A percentile compares a stretch with the other conserved stretches of the same genome.
These are phyloP conservation scores for Tolypocladium nubicola DNA, from an alignment of 2,329 filamentous ascomycete genomes.

Conservation along the genomic window DNA sequence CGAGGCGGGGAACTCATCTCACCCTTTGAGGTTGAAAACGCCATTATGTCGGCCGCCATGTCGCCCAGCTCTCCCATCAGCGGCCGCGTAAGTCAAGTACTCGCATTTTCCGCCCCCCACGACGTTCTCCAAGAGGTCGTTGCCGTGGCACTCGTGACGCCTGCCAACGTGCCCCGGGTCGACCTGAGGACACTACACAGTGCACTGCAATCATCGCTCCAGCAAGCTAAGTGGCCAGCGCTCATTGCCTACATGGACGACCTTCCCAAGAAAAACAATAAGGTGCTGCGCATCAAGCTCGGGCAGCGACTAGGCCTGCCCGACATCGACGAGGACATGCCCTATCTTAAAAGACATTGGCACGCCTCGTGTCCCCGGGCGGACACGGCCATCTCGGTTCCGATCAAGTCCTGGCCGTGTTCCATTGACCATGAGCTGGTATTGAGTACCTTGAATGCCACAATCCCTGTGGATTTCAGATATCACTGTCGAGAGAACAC, in stretches of 20 bases:
- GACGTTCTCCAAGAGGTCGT: slow-evolving; percentile 46
- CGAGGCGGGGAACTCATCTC: slow-evolving; percentile 49
- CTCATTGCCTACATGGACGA: slow-evolving; percentile 44
- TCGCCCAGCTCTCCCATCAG: slow-evolving; percentile 30
- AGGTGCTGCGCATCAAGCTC: slow-evolving; percentile 43
- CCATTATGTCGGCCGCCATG: slow-evolving; percentile 35
- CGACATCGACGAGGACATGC: slow-evolving; percentile 31
- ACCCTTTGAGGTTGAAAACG: slow-evolving; percentile 48
- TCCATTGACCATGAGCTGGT: slow-evolving; percentile 17
- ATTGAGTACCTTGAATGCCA: slow-evolving; percentile 10
- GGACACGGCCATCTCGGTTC: slow-evolving; percentile 32
- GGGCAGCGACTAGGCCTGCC: slow-evolving; percentile 34
- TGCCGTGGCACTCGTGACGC: slow-evolving; percentile 39
- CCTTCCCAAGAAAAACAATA: slow-evolving; percentile 45
- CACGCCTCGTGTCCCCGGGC: slow-evolving; percentile 36
- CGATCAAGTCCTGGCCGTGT: slow-evolving; percentile 26
- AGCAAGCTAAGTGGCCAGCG: slow-evolving; percentile 41
- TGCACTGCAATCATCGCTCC: slow-evolving; percentile 34
- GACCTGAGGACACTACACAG: slow-evolving; percentile 38
- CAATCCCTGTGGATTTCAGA: slow-evolving; percentile 8
- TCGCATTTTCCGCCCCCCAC: slow-evolving; percentile 43
- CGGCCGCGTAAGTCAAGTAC: slow-evolving; percentile 33
- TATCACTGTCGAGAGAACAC: slow-evolving; percentile 7
- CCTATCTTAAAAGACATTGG: slow-evolving; percentile 34
- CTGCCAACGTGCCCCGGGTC: slow-evolving; percentile 27